Evolutionary conservation across 1,139 yeast species (phyloP), one percentile per base, ranked within the genome.

Genomic region (Protomyces inouyei): DNA sequence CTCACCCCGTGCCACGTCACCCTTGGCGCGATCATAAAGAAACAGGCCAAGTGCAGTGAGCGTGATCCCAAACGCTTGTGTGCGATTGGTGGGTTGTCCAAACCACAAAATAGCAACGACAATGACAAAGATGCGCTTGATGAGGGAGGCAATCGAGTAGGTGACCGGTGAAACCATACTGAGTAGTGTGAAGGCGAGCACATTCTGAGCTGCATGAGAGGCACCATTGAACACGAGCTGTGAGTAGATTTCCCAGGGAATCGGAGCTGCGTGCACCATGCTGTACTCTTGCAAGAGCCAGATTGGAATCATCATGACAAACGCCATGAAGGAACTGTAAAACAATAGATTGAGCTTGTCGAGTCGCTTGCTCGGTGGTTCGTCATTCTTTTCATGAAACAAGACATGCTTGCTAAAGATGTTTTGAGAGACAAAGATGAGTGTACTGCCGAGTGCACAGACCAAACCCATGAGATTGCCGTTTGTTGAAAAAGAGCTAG

Each of bases 371-470:
- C 84, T 85, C 69, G 76, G 79, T 64, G 74, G 70, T 5, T 68
- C 68, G 25, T 66, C 61, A 2, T 64, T 45, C 54, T 69, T 68
- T 21, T 67, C 71, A 54, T 69, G 79, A 1, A 97, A 89, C 65
- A 92, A 78, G 66, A 90, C 83, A 70, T 83, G 85, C 75, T 92
- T 92, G 59, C 97, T 93, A 77, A 89, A 91, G 70, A 92, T 89
- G 75, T 92, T 92, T 73, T 92, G 98, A 16, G 90, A 80, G 18
- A 92, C 98, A 76, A 92, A 92, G 61, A 91, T 88, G 55, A 88
- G 72, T 85, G 92, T 88, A 18, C 96, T 88, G 43, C 86, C 71
- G 67, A 88, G 84, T 1, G 97, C 96, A 75, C 83, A 89, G 14
- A 82, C 52, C 64, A 91, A 78, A 0, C 98, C 97, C 56, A 79